Conservation (phyloP, 2,329 filamentous ascomycete species). For the Aspergillus versicolor region DNA sequence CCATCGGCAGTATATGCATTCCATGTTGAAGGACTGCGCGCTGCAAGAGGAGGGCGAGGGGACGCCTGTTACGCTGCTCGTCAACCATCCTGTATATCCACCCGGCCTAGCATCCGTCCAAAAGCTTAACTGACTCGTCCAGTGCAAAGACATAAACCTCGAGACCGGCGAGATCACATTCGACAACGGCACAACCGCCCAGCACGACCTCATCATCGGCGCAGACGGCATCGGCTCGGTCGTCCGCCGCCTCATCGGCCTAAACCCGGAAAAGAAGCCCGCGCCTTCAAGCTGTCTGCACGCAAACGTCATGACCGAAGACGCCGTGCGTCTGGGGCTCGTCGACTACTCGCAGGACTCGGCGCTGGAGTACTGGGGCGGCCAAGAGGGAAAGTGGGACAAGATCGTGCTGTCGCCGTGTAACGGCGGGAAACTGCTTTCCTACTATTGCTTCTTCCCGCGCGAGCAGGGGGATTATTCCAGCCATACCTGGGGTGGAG, state of each 20-base stretch:
- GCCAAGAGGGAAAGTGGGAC: constrained; percentile 59
- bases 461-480: constrained; percentile 60
- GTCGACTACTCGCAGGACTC: constrained; percentile 61
- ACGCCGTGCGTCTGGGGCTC: constrained; percentile 60
- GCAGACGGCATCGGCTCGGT: constrained; percentile 67
- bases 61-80: constrained; percentile 51
- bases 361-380: constrained; percentile 70
- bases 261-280: constrained; percentile 59
- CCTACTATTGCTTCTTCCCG: constrained; percentile 71
- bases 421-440: constrained; percentile 63
- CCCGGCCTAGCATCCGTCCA: too few species aligned
- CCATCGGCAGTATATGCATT: constrained; percentile 67
- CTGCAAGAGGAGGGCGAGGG: constrained; percentile 54
- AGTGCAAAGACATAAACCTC: constrained; percentile 55
- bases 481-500: constrained; percentile 59
- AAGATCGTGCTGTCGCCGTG: constrained; percentile 72
- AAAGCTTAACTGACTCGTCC: not conserved
- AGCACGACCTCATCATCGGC: constrained; percentile 62
- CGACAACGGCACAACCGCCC: constrained; percentile 49
- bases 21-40: constrained; percentile 63
- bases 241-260: constrained; percentile 64
- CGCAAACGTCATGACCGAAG: constrained; percentile 61
- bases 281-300: constrained; percentile 64
- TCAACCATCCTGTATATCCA: constrained; percentile 53
- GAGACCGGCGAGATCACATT: constrained; percentile 53